Conservation (phyloP, 2,329 filamentous ascomycete species). For the Penicillium sp. region DNA sequence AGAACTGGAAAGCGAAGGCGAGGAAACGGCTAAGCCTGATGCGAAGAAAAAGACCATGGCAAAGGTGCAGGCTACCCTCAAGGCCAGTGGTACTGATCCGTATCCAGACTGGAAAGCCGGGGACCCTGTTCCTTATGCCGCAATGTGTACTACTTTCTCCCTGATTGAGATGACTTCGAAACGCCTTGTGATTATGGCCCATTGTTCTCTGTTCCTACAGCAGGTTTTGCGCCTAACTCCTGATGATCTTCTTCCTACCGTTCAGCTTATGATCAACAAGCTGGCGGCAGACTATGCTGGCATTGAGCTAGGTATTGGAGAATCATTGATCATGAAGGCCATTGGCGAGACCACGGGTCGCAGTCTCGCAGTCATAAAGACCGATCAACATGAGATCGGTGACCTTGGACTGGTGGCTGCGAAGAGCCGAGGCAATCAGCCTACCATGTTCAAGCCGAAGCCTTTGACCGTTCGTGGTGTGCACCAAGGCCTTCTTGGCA, state of each 20-base stretch:
- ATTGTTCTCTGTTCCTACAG: conserved; percentile 87
- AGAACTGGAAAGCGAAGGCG: conserved; percentile 55
- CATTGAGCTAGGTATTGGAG: conserved; percentile 96
- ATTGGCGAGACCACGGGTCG: conserved; percentile 94
- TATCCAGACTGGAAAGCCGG: conserved; percentile 95
- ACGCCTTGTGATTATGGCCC: conserved; percentile 81
- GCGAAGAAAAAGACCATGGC: conserved; percentile 75
- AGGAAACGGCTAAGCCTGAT: conserved; percentile 69
- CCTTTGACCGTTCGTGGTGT: conserved; percentile 84
- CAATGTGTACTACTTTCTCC: conserved; percentile 91
- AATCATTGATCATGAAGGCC: conserved; percentile 98
- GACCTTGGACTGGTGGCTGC: conserved; percentile 93
- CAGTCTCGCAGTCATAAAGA: conserved; percentile 85
- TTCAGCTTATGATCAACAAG: conserved; percentile 97
- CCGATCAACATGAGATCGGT: conserved; percentile 94
- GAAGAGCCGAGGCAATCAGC: conserved; percentile 92
- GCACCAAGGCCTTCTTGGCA: conserved; percentile 82
- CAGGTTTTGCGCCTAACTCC: conserved; percentile 94
- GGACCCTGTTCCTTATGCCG: conserved; percentile 88
- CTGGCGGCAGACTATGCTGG: conserved; percentile 95
- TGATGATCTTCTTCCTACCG: conserved; percentile 81
- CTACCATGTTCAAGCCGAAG: conserved; percentile 98
- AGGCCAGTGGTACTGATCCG: conserved; percentile 71
- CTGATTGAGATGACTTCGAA: conserved; percentile 95
- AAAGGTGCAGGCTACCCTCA: conserved; percentile 77